These are phyloP conservation scores for Sedum album DNA, from an alignment of 164 flowering plant genomes.

Conservation along the genomic window DNA sequence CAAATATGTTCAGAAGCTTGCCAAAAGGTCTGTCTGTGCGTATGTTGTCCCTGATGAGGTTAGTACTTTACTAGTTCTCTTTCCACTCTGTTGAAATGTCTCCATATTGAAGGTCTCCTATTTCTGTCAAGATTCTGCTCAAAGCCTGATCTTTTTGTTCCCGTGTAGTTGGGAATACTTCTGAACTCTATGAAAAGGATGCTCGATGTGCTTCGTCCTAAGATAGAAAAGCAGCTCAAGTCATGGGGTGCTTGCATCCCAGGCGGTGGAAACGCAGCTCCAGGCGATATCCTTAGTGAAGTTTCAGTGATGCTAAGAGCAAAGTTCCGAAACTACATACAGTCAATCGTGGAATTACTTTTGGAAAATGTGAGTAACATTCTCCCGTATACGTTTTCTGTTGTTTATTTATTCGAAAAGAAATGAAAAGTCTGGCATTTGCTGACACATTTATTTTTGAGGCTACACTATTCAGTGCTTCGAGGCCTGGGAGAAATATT, in stretches of 20 bases:
- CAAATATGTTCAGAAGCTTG: slow-evolving; percentile 82
- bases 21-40: slow-evolving; percentile 46
- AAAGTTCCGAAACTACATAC: slow-evolving; percentile 78
- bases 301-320: slow-evolving; percentile 87
- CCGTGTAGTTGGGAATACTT: slow-evolving; percentile 69
- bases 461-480: no score
- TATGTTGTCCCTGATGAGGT: slow-evolving; percentile 82
- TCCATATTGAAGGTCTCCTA: no score
- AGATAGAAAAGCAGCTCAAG: slow-evolving; percentile 64
- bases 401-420: no score
- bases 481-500: no score
- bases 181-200: slow-evolving; percentile 88
- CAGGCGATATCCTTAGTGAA: slow-evolving; percentile 90
- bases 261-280: slow-evolving; percentile 48
- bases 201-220: slow-evolving; percentile 81
- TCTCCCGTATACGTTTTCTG: no score
- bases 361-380: slow-evolving; percentile 69
- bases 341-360: slow-evolving; percentile 85
- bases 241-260: slow-evolving; percentile 83
- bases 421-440: no score
- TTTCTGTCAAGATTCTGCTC: neutral
- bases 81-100: neutral
- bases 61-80: neutral
- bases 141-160: neutral
- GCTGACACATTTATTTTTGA: no score